Percentiles rank a stretch among this genome's conserved stretches.
These are phyloP conservation scores for Combretum micranthum DNA, from an alignment of 345 rosid genomes.

Conservation along the genomic window DNA sequence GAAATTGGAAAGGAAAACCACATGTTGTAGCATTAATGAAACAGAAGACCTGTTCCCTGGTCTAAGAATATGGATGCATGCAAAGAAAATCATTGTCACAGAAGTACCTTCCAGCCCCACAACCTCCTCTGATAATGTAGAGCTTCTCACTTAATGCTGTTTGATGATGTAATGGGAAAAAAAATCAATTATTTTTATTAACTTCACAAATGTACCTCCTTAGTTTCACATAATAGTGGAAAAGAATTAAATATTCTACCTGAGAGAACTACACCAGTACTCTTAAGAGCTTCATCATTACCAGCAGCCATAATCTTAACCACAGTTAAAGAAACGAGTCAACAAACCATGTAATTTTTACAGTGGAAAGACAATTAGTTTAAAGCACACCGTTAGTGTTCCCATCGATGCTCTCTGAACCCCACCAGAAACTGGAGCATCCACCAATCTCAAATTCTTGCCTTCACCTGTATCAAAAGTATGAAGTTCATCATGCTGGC, in stretches of 20 bases:
- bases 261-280: constrained; percentile 63
- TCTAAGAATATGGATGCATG: constrained; percentile 8
- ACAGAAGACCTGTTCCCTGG: not conserved
- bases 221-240: not conserved
- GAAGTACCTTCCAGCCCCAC: constrained; percentile 91
- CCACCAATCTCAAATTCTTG: constrained; percentile 78
- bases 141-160: constrained; percentile 96
- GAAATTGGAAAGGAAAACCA: not conserved
- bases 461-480: constrained; percentile 47
- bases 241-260: constrained; percentile 29
- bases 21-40: not conserved
- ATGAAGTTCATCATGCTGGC: constrained; percentile 2
- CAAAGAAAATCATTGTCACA: not conserved
- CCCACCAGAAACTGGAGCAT: constrained; percentile 99
- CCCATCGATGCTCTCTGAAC: constrained; percentile 84
- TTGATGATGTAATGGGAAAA: constrained; percentile 12
- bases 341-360: not conserved
- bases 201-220: not conserved
- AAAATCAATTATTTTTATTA: constrained; percentile 4
- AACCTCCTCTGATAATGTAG: constrained; percentile 79
- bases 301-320: constrained; percentile 93
- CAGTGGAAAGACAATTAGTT: not conserved
- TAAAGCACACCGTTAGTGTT: constrained; percentile 64
- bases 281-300: constrained; percentile 61
- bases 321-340: constrained; percentile 8